Evolutionary conservation across 139 green algal species (phyloP), one percentile per base, ranked within the genome.

Genomic region (Volvox reticuliferus): DNA sequence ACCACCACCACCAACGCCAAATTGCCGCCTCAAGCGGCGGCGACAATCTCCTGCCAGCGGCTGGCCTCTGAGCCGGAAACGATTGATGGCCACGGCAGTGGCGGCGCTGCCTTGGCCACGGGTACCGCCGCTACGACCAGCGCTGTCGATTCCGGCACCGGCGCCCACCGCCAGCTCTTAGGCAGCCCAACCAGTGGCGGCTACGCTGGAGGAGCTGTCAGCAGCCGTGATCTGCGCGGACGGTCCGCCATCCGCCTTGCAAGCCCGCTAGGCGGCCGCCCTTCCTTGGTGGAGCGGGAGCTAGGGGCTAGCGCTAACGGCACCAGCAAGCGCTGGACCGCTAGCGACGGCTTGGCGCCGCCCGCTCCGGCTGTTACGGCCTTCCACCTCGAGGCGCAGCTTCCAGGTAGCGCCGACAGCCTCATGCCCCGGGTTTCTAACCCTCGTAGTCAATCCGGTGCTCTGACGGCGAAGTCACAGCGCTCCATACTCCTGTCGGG

Each of bases 351-450:
- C 71, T 30, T 32, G 71, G 13, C 71, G 71, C 71, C 16, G 2
- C 71, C 71, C 71, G 71, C 71, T 2, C 22, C 71, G 14, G 71
- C 71, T n/a, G 71, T 75, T 26, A 32, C 71, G 21, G 21, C 71
- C 2, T 32, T 79, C 32, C 30, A 81, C 1, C 75, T 81, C 17
- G 75, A 81, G 13, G 75, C 75, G 19, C 75, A 28, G 75, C 75
- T 84, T 13, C 78, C 78, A 35, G 78, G 78, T 44, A 84, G 78
- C 78, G 36, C 78, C 36, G 78, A 84, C 3, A 1, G 32, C 75
- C 12, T 32, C 20, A 30, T 79, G 32, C 44, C 44, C 16, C 24
- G 1, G 2, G 71, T 19, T 30, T 30, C 71, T 20, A 79, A 79
- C 5, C 65, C 65, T 30, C 65, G 65, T 12, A 73, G 65, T 28